Evolutionary conservation across 345 rosid species (phyloP), one percentile per base, ranked within the genome.

Genomic region (Cochlearia excelsa): DNA sequence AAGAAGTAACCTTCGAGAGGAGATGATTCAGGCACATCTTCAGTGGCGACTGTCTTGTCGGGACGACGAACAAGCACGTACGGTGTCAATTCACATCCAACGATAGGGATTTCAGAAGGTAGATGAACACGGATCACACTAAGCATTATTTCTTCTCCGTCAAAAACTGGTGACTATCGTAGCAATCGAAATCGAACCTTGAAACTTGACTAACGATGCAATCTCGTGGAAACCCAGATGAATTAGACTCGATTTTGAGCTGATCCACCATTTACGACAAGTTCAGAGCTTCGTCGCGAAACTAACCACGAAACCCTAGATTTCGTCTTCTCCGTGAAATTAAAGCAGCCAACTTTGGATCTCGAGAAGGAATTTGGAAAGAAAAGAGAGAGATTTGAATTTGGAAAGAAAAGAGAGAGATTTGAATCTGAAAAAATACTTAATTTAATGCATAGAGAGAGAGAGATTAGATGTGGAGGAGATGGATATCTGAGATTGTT

Each of bases 81-180:
- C 30, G 99, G 99, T 66, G 99, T 84, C 51, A 90, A 79, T 78
- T 94, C 97, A 59, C 97, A 87, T 74, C 99, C 99, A 37, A 90
- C 97, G 64, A 90, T 90, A 38, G 99, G 99, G 31, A 90, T 90
- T 70, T 94, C 99, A 64, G 99, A 90, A 60, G 97, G 96, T 43
- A 94, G 85, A 78, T 90, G 95, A 74, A 90, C 85, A 39, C 97
- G 90, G 65, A 94, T 74, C 90, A 94, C 95, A 77, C 87, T 85
- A 83, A 94, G 88, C 99, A 94, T 94, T 16, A 16, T 16, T 78
- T 89, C 84, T 86, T 71, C 63, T 55, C 65, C 30, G 48, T 70
- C 68, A 69, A 69, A 68, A 75, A 71, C 72, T 37, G 71, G 61
- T 59, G 71, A 62, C 55, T 55, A 58, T 58, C 3, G 73, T 29